A percentile compares a stretch with the other conserved stretches of the same genome.
Evolutionary conservation across 495 filamentous ascomycete genomes (phyloP).

Genomic region (Hypomontagnella monticulosa): DNA sequence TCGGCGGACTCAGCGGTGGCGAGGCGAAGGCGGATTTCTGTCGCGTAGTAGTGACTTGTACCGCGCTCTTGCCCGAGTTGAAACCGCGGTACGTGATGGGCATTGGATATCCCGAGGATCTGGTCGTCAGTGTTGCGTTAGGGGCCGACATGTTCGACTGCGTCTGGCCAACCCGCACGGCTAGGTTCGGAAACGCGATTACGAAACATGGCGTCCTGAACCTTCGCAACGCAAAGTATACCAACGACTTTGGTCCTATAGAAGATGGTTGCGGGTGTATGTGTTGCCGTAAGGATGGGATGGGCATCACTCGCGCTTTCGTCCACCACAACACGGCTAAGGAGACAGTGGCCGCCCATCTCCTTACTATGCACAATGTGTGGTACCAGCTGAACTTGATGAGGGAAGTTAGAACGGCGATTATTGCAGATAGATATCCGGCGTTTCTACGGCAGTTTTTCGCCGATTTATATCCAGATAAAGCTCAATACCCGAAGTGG

Average conservation of each 20-base stretch:
- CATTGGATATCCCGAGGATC: constrained; percentile 94
- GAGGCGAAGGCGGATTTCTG: constrained; percentile 68
- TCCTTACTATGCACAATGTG: constrained; percentile 95
- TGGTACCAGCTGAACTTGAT: constrained; percentile 88
- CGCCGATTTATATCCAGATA: constrained; percentile 70
- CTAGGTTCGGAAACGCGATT: constrained; percentile 94
- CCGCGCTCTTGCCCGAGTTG: constrained; percentile 80
- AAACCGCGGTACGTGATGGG: constrained; percentile 99
- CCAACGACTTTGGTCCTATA: constrained; percentile 82
- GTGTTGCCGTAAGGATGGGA: constrained; percentile 77
- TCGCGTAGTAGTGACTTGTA: constrained; percentile 82
- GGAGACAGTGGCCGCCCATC: constrained; percentile 93
- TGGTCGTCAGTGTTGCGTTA: constrained; percentile 89
- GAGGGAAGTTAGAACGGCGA: constrained; percentile 75
- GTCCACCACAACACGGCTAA: constrained; percentile 92
- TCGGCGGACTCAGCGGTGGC: constrained; percentile 92
- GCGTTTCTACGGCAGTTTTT: constrained; percentile 84
- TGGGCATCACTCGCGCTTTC: constrained; percentile 88
- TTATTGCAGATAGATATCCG: constrained; percentile 84
- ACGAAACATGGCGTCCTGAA: constrained; percentile 84
- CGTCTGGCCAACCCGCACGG: constrained; percentile 97
- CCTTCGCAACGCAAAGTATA: constrained; percentile 77
- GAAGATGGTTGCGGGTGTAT: constrained; percentile 82
- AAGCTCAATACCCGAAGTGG: constrained; percentile 79
- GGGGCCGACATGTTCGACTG: constrained; percentile 99